Evolutionary conservation across 768 basidiomycete genomes (phyloP), one percentile per base, ranked within the genome.

Genomic region (Rubroboletus pulcherrimus): DNA sequence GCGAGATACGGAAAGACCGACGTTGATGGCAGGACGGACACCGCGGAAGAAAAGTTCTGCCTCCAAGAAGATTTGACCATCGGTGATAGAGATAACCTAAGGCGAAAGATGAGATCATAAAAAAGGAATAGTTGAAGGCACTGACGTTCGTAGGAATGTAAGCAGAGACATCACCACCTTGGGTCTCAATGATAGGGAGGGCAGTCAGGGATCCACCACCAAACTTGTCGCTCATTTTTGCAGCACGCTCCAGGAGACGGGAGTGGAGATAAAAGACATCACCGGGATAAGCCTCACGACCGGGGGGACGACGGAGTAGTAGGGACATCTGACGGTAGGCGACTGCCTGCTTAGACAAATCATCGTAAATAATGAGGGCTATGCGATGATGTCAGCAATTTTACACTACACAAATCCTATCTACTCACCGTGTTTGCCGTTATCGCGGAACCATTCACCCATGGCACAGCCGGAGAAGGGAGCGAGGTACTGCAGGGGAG

Each of bases 361-460:
- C 97, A 71, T 99, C 97, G 77, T 97, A 99, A 79, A 99, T 91
- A 78, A 99, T 98, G 67, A 98, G 84, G 62, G 96, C 89, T 90
- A 51, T 15, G 30, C 40, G 17, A 59, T 49, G 19, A 56, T 30
- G 49, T 69, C 39, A 71, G 57, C 34, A 60, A 7, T 3, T 33
- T 53, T 47, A 49, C 43, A 12, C 24, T 3, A 40, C 24, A 7
- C 24, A 19, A 49, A 45, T n/a, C 3, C 5, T 2, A 31, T n/a
- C 38, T 26, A 65, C 85, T 52, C 67, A 89, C 89, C 95, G 77
- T 99, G 97, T 81, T 96, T 98, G 80, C 94, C 96, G 75, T 99
- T 99, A 79, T 99, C 97, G 78, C 93, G 91, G 97, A 99, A 99
- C 96, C 96, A 99, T 80, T 99, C 97, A 74, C 97, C 97, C 94